Evolutionary conservation across 2,329 filamentous ascomycete species (phyloP).

Genomic region (Aspergillus sp.): DNA sequence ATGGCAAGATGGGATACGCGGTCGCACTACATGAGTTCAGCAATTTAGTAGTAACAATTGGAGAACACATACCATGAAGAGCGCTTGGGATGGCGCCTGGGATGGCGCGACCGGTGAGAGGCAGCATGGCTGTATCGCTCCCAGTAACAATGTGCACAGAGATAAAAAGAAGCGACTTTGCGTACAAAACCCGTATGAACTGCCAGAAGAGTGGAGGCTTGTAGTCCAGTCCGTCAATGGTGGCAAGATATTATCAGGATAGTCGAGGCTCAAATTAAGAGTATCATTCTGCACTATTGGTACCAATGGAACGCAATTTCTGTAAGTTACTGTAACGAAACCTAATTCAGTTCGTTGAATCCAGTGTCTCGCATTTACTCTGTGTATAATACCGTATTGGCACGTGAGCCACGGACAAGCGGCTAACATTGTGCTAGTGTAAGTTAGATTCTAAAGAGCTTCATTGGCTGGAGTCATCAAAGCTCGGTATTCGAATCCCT

Average conservation of each 20-base stretch:
- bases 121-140: slow-evolving; percentile 26
- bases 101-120: slow-evolving; percentile 28
- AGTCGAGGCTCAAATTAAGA: slow-evolving; percentile 8
- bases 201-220: not conserved
- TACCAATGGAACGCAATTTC: slow-evolving; percentile 6
- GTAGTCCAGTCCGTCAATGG: not conserved
- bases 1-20: slow-evolving; percentile 30
- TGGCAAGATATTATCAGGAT: not conserved
- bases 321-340: slow-evolving; percentile 8
- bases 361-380: not conserved
- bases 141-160: not conserved
- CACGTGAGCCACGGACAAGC: not conserved
- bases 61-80: slow-evolving; percentile 27
- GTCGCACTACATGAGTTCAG: slow-evolving; percentile 31
- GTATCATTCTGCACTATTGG: slow-evolving; percentile 17
- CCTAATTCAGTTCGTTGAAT: not conserved
- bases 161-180: not conserved
- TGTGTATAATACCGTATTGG: not conserved
- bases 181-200: not conserved
- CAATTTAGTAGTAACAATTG: slow-evolving; percentile 2
- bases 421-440: not conserved
- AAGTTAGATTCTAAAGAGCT: slow-evolving; percentile 9
- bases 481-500: not conserved
- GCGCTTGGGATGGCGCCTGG: slow-evolving; percentile 30
- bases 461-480: slow-evolving; percentile 10